Percentiles rank a stretch among this genome's conserved stretches.
phyloP scores from a whole-genome alignment of 192 early-diverging fungal genomes.

The Helicostylum pulchrum region DNA sequence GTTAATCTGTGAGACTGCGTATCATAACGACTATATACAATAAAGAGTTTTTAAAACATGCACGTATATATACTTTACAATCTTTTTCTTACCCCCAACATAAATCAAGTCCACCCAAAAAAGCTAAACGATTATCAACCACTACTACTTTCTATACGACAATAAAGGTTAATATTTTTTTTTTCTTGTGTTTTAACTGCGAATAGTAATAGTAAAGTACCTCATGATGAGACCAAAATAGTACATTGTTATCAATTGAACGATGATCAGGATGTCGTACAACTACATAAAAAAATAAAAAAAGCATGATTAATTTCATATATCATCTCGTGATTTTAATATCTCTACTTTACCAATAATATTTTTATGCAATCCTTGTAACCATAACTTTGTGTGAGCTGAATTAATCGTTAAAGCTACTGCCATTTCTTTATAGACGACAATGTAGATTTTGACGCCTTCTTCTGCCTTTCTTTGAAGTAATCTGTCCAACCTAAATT shows the following conservation, averaged over 20 bases:
- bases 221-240: conserved; percentile 86
- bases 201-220: too few species aligned
- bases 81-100: conserved; percentile 70
- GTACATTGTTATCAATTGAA: conserved; percentile 61
- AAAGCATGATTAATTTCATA: background rate
- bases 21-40: conserved; percentile 70
- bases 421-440: conserved; percentile 84
- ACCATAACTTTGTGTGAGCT: conserved; percentile 67
- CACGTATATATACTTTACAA: too few species aligned
- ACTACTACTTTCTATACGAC: conserved; percentile 77
- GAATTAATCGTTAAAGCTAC: conserved; percentile 72
- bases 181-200: too few species aligned
- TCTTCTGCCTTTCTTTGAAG: conserved; percentile 79
- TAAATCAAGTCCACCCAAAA: conserved; percentile 83
- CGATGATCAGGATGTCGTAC: conserved; percentile 82
- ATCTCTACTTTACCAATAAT: conserved; percentile 64
- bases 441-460: conserved; percentile 80
- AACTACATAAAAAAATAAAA: conserved; percentile 40
- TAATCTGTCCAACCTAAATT: conserved; percentile 76
- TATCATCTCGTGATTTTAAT: background rate
- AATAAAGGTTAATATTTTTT: background rate
- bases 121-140: conserved; percentile 76
- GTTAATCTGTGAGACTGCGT: conserved; percentile 70
- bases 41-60: too few species aligned
- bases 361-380: conserved; percentile 71